phyloP scores from a whole-genome alignment of 1,284 basidiomycete genomes.

The Erythrobasidium hasegawianum region DNA sequence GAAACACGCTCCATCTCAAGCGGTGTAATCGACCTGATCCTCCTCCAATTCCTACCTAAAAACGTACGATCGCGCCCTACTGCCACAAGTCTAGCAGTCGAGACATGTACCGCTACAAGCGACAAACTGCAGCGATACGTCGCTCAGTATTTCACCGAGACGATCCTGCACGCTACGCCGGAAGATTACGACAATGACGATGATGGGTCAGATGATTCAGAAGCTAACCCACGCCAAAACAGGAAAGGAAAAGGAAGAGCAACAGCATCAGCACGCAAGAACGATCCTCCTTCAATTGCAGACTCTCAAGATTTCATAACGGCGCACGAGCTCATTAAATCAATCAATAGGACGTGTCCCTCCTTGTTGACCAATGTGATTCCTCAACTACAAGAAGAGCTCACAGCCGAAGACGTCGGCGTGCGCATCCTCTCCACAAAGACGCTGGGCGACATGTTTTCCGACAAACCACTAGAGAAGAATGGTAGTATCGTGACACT shows the following conservation, averaged over 20 bases:
- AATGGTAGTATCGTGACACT: background rate
- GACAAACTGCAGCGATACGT: conserved; percentile 87
- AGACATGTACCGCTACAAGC: conserved; percentile 76
- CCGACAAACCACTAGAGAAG: conserved; percentile 54
- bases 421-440: conserved; percentile 72
- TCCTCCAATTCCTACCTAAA: conserved; percentile 80
- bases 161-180: conserved; percentile 61
- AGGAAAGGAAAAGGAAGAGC: conserved; percentile 36
- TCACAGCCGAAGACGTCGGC: conserved; percentile 69
- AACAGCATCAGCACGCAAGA: background rate
- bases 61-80: conserved; percentile 53
- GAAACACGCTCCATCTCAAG: conserved; percentile 70
- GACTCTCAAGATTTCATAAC: conserved; percentile 54
- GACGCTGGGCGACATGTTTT: conserved; percentile 85
- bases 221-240: conserved; percentile 6
- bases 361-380: conserved; percentile 81
- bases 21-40: conserved; percentile 73
- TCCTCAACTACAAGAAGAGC: conserved; percentile 86
- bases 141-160: conserved; percentile 76
- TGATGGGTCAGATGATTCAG: conserved; percentile 53
- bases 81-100: conserved; percentile 76
- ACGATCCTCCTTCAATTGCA: conserved; percentile 19
- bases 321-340: conserved; percentile 80
- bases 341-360: conserved; percentile 75
- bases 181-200: conserved; percentile 51